Conservation (phyloP, 1,284 basidiomycete species). For the Ceratobasidium sp. region DNA sequence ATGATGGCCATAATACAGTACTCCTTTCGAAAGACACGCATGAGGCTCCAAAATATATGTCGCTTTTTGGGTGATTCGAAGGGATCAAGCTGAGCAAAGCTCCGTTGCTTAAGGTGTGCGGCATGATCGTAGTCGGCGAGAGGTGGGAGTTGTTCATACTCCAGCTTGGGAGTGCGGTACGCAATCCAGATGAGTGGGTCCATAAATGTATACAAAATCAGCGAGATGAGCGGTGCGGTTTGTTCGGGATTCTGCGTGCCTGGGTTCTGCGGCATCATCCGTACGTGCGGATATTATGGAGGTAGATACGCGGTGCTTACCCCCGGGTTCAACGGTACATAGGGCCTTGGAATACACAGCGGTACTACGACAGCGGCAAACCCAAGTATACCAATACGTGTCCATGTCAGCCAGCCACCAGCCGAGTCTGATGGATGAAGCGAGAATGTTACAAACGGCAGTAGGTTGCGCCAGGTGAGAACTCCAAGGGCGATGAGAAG, state of each 20-base stretch:
- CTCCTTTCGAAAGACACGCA: conserved; percentile 49
- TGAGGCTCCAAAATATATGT: conserved; percentile 48
- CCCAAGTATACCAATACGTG: conserved; percentile 45
- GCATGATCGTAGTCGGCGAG: conserved; percentile 49
- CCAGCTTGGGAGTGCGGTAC: conserved; percentile 46
- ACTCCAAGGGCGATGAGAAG: conserved; percentile 48
- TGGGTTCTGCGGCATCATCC: conserved; percentile 22
- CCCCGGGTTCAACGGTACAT: conserved; percentile 50
- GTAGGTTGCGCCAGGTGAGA: conserved; percentile 47
- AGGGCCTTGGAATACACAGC: conserved; percentile 48
- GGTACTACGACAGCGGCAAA: conserved; percentile 50
- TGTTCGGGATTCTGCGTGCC: conserved; percentile 57
- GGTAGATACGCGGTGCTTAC: conserved; percentile 50
- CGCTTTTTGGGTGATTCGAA: conserved; percentile 3
- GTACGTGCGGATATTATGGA: background rate
- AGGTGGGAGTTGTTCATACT: conserved; percentile 48
- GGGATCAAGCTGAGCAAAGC: conserved; percentile 47
- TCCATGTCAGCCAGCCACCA: conserved; percentile 49
- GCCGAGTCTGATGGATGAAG: conserved; percentile 40
- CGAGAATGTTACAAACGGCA: conserved; percentile 48
- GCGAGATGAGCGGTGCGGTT: conserved; percentile 56
- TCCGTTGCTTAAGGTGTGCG: conserved; percentile 34
- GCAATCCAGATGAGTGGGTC: conserved; percentile 55
- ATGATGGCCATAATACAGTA: conserved; percentile 25
- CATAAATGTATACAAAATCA: conserved; percentile 56